Percentiles rank a stretch among this genome's conserved stretches.
phyloP scores from a whole-genome alignment of 2,329 filamentous ascomycete genomes.

The Colletotrichum nymphaeae region DNA sequence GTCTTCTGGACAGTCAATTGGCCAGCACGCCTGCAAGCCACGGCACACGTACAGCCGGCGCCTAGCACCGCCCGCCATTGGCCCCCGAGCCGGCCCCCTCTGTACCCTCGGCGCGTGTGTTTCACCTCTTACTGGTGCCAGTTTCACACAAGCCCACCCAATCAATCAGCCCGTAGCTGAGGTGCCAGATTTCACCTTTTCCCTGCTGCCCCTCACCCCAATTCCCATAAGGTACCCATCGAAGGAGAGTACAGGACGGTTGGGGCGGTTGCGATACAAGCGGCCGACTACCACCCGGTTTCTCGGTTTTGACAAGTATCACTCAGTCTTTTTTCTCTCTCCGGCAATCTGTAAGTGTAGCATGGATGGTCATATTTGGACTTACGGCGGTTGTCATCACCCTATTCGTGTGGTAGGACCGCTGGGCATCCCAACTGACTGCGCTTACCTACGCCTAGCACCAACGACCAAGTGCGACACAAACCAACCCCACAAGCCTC shows the following conservation, averaged over 20 bases:
- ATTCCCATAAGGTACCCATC: too few species aligned
- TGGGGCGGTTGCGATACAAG: neutral
- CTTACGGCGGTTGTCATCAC: neutral
- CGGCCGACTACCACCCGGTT: too few species aligned
- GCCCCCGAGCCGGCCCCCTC: conserved; percentile 34
- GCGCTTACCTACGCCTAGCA: neutral
- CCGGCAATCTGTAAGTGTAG: too few species aligned
- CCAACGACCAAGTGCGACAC: neutral
- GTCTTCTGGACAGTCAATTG: conserved; percentile 8
- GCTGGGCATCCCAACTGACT: neutral
- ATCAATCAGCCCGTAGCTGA: neutral
- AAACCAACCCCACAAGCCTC: conserved; percentile 9
- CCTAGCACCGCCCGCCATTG: conserved; percentile 45
- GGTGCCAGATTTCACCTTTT: neutral
- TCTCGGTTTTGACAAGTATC: neutral
- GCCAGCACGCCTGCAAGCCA: conserved; percentile 28
- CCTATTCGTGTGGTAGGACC: neutral
- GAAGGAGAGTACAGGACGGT: neutral
- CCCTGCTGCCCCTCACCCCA: neutral
- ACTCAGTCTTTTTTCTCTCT: too few species aligned
- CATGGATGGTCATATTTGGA: neutral
- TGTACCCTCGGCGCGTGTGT: conserved; percentile 41
- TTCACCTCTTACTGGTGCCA: conserved; percentile 41
- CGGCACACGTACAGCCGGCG: conserved; percentile 36
- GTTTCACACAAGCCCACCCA: conserved; percentile 44